A percentile compares a stretch with the other conserved stretches of the same genome.
Conservation (phyloP, 139 green algal genomes). For the Zygnema circumcarinatum region DNA sequence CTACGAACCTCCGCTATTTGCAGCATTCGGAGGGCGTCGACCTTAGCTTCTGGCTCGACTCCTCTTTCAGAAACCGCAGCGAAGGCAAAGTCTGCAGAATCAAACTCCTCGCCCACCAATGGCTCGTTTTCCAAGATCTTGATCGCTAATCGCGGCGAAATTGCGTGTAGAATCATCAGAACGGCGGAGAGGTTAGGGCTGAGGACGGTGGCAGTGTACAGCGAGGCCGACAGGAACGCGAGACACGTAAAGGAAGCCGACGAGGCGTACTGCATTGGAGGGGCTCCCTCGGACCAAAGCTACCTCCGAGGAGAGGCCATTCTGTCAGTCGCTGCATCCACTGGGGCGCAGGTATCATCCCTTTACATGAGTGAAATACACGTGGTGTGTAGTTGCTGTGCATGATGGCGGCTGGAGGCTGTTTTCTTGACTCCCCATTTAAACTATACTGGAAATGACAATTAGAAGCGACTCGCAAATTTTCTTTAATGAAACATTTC, state of each 20-base stretch:
- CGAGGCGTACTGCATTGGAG: slow-evolving; percentile 74
- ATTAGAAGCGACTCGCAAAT: neutral
- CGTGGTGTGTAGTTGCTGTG: no score
- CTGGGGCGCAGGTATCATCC: slow-evolving; percentile 63
- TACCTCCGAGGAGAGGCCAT: slow-evolving; percentile 79
- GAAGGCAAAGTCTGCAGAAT: no score
- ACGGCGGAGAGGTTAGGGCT: slow-evolving; percentile 81
- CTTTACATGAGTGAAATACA: no score
- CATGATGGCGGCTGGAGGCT: no score
- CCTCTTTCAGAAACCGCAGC: no score
- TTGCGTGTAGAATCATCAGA: slow-evolving; percentile 83
- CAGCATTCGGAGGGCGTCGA: no score
- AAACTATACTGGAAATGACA: neutral
- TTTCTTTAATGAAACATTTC: no score
- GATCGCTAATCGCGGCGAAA: slow-evolving; percentile 89
- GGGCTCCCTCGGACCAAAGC: slow-evolving; percentile 69
- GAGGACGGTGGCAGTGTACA: slow-evolving; percentile 83
- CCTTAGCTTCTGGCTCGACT: no score
- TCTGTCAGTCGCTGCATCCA: slow-evolving; percentile 66
- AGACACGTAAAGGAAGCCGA: slow-evolving; percentile 69
- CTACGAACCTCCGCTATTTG: no score
- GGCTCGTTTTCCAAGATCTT: no score
- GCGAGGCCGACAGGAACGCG: slow-evolving; percentile 72
- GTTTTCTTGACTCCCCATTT: neutral
- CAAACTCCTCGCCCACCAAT: no score